Conservation (phyloP, 306 rosid species). For the Albizia julibrissin region DNA sequence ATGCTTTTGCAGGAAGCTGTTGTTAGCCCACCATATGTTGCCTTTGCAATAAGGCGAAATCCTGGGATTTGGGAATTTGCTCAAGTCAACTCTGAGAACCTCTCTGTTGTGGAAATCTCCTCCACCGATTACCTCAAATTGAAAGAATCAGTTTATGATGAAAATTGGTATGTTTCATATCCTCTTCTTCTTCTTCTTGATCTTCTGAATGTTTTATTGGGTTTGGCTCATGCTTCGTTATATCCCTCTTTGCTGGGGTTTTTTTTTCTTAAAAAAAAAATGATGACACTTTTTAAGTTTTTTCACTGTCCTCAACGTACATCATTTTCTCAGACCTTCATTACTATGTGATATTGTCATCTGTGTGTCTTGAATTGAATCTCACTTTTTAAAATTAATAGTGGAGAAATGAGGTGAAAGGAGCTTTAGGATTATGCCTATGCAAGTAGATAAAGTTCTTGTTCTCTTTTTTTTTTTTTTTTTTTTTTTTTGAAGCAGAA, state of each 20-base stretch:
- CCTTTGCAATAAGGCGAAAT: conserved; percentile 74
- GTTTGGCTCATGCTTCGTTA: not conserved
- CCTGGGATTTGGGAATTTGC: conserved; percentile 76
- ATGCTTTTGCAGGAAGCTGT: conserved; percentile 73
- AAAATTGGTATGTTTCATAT: conserved; percentile 54
- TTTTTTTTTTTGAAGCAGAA: not conserved
- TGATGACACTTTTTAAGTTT: not conserved
- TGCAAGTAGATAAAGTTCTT: not conserved
- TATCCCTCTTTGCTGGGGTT: not conserved
- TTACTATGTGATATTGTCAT: not conserved
- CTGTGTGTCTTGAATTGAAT: not conserved
- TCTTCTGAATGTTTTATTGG: not conserved
- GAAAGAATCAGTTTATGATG: conserved; percentile 66
- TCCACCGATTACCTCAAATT: conserved; percentile 61
- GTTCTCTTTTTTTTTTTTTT: not conserved
- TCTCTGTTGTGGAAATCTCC: conserved; percentile 62
- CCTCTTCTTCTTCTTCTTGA: not conserved
- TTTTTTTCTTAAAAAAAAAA: too few relatives aligned
- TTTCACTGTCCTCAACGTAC: not conserved
- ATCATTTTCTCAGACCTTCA: not conserved
- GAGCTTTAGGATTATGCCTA: not conserved
- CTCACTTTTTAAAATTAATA: not conserved
- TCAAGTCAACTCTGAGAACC: conserved; percentile 65
- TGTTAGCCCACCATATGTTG: conserved; percentile 75
- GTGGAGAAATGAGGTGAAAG: not conserved